phyloP scores from a whole-genome alignment of 352 stramenopile species.

The Globisporangium perplexum region DNA sequence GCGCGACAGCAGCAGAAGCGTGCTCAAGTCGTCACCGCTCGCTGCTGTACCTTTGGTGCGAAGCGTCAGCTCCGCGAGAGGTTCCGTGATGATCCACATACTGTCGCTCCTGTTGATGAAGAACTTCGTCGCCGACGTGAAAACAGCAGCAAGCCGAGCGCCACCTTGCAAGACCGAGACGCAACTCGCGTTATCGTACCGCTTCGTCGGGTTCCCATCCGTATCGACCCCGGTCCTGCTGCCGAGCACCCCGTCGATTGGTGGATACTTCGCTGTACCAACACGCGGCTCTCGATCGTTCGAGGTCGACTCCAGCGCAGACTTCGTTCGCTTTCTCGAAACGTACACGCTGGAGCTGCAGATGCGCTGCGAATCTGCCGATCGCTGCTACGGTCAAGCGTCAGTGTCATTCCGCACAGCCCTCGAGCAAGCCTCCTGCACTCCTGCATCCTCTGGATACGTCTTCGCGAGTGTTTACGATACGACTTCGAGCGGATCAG shows the following conservation, averaged over 20 bases:
- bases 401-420: neutral
- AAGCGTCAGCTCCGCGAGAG: neutral
- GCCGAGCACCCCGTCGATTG: slow-evolving; percentile 1
- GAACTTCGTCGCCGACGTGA: slow-evolving; percentile 8
- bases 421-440: neutral
- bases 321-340: slow-evolving; percentile 7
- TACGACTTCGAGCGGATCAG: neutral
- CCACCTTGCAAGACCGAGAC: neutral
- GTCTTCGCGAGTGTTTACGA: slow-evolving; percentile 7
- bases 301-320: slow-evolving; percentile 5
- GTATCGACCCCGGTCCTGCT: neutral
- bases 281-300: slow-evolving; percentile 1
- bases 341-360: slow-evolving; percentile 5
- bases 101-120: slow-evolving; percentile 14
- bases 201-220: slow-evolving; percentile 14
- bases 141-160: neutral
- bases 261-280: slow-evolving; percentile 9
- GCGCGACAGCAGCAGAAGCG: slow-evolving; percentile 1
- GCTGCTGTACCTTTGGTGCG: neutral
- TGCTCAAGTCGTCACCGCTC: neutral
- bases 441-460: neutral
- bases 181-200: slow-evolving; percentile 9
- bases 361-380: neutral
- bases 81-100: slow-evolving; percentile 6
- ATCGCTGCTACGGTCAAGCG: neutral